Base-by-base conservation (phyloP, 257 asterid genomes). In the Cordia subcordata region DNA sequence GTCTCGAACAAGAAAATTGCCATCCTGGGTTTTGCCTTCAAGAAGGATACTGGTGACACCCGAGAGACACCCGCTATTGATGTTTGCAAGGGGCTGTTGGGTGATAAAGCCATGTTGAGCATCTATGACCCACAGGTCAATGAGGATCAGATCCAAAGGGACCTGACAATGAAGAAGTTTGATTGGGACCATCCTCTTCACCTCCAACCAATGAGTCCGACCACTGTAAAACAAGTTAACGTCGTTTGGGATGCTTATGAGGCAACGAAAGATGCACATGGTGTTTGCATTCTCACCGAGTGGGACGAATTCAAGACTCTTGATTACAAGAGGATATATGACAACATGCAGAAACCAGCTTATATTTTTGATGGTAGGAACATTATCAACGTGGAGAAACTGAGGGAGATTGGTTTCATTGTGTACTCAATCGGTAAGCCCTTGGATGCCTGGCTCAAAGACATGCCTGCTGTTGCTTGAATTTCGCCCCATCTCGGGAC, bases 181-280 rank as follows among this genome's bases (percentile, higher is more conserved):
- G 96, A 88, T 40, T 88, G 96, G 96, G 96, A 88, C 69, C 96
- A 88, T 60, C 96, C 96, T 20, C 91, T 82, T 14, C 94, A 85
- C 65, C 96, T 87, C 62, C 96, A 87, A 73, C 96, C 96, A 0
- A 81, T 79, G 86, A 87, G 96, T 62, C 96, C 94, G 60, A 76
- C 94, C 42, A 76, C 94, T 4, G 77, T 72, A 68, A 88, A 85
- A 71, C 84, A 83, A 76, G 90, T 88, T 32, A 76, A 77, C 0
- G 74, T 75, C 11, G 82, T 74, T 51, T 85, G 90, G 93, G 87
- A 83, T 51, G 96, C 96, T 6, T 88, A 88, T 4, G 74, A 67
- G 55, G 96, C 96, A 13, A 75, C 90, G 0, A 88, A 85, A 64
- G 93, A 83, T 6, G 94, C 96, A 0, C 96, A 88, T 22, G 92